Percentiles rank a stretch among this genome's conserved stretches.
These are phyloP conservation scores for Teratosphaeria viscida DNA, from an alignment of 2,329 filamentous ascomycete species.

Conservation along the genomic window DNA sequence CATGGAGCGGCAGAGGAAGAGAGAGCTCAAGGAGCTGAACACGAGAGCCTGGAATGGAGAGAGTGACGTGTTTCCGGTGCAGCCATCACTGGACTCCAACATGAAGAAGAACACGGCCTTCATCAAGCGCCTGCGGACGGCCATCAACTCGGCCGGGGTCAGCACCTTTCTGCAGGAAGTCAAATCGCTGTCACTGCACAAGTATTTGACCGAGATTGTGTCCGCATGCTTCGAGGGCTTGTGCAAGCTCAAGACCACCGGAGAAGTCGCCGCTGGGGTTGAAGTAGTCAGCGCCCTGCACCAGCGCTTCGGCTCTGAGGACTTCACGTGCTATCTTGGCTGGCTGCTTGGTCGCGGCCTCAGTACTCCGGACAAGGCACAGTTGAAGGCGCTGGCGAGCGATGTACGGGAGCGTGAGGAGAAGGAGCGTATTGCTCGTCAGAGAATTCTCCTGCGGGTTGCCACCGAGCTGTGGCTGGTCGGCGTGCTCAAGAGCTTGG, in stretches of 20 bases:
- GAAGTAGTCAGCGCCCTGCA: slow-evolving; percentile 93
- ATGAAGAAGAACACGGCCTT: slow-evolving; percentile 98
- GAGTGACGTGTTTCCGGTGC: slow-evolving; percentile 67
- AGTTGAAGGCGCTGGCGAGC: slow-evolving; percentile 64
- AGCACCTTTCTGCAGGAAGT: slow-evolving; percentile 84
- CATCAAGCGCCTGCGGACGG: slow-evolving; percentile 89
- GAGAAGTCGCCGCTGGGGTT: slow-evolving; percentile 83
- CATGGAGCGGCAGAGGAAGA: slow-evolving; percentile 43
- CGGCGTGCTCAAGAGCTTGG: slow-evolving; percentile 71
- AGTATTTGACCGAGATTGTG: slow-evolving; percentile 94
- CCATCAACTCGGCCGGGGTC: slow-evolving; percentile 68
- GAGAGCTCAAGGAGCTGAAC: slow-evolving; percentile 81
- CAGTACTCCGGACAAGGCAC: slow-evolving; percentile 77
- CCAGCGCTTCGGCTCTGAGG: slow-evolving; percentile 79
- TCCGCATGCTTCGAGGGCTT: slow-evolving; percentile 91
- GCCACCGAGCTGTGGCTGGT: slow-evolving; percentile 96
- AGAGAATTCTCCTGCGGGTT: slow-evolving; percentile 75
- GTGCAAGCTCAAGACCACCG: slow-evolving; percentile 79
- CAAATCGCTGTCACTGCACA: slow-evolving; percentile 79
- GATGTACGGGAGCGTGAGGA: slow-evolving; percentile 91
- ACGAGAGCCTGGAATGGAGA: slow-evolving; percentile 81
- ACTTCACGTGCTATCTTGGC: slow-evolving; percentile 84
- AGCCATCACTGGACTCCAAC: slow-evolving; percentile 77
- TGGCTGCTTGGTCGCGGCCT: slow-evolving; percentile 89
- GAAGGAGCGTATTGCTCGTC: slow-evolving; percentile 79